phyloP scores from a whole-genome alignment of 441 rosid species.

The Codiaeum variegatum region DNA sequence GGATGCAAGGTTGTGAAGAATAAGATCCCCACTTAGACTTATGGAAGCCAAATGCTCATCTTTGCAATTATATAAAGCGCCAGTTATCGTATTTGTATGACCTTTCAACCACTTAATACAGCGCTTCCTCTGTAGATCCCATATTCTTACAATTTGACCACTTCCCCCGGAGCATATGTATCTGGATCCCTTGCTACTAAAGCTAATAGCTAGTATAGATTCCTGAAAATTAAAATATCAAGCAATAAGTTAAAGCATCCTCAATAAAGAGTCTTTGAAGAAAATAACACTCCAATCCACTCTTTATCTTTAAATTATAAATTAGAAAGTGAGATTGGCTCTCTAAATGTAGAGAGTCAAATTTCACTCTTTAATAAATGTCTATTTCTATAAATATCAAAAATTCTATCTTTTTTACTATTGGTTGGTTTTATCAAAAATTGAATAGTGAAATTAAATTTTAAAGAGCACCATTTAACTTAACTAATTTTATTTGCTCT shows the following conservation, averaged over 20 bases:
- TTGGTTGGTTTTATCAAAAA: too few species aligned
- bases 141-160: conserved; percentile 81
- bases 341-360: too few species aligned
- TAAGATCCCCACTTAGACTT: conserved; percentile 80
- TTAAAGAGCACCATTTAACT: too few species aligned
- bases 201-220: conserved; percentile 73
- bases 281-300: too few species aligned
- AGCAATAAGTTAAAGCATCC: conserved; percentile 9
- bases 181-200: conserved; percentile 84
- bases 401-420: too few species aligned
- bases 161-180: conserved; percentile 93
- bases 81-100: conserved; percentile 77
- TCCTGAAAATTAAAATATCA: conserved; percentile 46
- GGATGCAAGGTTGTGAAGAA: conserved; percentile 92
- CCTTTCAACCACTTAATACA: conserved; percentile 94
- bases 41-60: conserved; percentile 96
- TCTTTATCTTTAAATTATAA: too few species aligned
- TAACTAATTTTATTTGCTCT: too few species aligned
- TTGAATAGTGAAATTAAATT: too few species aligned
- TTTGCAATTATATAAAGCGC: conserved; percentile 91
- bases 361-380: too few species aligned
- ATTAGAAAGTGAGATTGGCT: too few species aligned
- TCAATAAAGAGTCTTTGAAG: too few species aligned
- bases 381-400: too few species aligned
- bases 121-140: conserved; percentile 92